Evolutionary conservation across 2,329 filamentous ascomycete genomes (phyloP).

Genomic region (Thielaviopsis musarum): DNA sequence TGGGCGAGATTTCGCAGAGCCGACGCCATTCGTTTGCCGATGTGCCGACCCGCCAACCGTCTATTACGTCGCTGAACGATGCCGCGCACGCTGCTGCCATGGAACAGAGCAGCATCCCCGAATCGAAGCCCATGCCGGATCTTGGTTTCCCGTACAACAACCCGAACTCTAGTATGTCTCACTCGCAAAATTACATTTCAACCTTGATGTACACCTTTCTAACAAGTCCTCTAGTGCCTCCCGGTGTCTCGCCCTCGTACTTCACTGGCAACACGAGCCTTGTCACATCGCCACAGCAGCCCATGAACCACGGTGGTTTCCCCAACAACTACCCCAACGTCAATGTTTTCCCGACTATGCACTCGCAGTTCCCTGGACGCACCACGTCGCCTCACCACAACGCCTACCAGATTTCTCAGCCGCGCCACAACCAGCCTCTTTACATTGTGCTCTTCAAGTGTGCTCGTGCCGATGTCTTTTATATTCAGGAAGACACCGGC

Average conservation of each 20-base stretch:
- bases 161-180: conserved; percentile 4
- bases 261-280: conserved; percentile 3
- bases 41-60: conserved; percentile 45
- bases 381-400: conserved; percentile 44
- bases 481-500: conserved; percentile 89
- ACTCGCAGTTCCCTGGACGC: conserved; percentile 6
- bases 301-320: conserved; percentile 7
- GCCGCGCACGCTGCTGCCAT: not conserved
- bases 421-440: conserved; percentile 50
- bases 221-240: not conserved
- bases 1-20: conserved; percentile 51
- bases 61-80: conserved; percentile 36
- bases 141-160: conserved; percentile 7
- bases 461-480: conserved; percentile 86
- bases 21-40: conserved; percentile 67
- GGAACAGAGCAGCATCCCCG: conserved; percentile 1
- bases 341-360: conserved; percentile 5
- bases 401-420: conserved; percentile 43
- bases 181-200: not conserved
- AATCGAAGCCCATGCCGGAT: conserved; percentile 4
- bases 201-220: not conserved
- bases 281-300: conserved; percentile 8
- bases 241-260: conserved; percentile 3
- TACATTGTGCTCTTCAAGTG: conserved; percentile 96
- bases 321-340: conserved; percentile 22